These are phyloP conservation scores for Uncinocarpus reesii DNA, from an alignment of 2,329 filamentous ascomycete genomes.

Conservation along the genomic window DNA sequence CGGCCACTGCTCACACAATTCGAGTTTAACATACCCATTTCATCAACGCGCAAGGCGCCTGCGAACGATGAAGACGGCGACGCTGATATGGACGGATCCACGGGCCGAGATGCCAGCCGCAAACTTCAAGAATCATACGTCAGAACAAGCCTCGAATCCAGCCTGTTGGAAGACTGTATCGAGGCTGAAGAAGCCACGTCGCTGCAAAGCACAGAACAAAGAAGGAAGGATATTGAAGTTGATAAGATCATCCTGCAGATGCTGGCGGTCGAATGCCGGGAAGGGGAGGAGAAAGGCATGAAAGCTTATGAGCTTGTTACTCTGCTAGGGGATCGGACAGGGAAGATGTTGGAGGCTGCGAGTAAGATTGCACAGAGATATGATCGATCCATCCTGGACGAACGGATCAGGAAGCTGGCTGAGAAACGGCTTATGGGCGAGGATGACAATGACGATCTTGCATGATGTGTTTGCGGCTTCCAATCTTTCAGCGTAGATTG, in stretches of 20 bases:
- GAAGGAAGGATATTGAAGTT: conserved; percentile 66
- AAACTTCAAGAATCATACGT: conserved; percentile 74
- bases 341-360: conserved; percentile 85
- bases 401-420: conserved; percentile 80
- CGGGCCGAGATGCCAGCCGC: conserved; percentile 43
- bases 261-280: conserved; percentile 78
- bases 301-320: conserved; percentile 82
- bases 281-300: conserved; percentile 89
- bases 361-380: conserved; percentile 82
- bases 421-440: conserved; percentile 57
- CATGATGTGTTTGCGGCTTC: conserved; percentile 1
- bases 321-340: conserved; percentile 72
- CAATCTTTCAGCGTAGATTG: no score
- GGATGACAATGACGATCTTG: conserved; percentile 34
- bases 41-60: conserved; percentile 41
- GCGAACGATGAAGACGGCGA: conserved; percentile 32
- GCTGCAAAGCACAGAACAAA: conserved; percentile 56
- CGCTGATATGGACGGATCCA: conserved; percentile 28
- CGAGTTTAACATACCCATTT: conserved; percentile 75
- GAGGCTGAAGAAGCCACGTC: conserved; percentile 55
- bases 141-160: conserved; percentile 58
- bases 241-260: conserved; percentile 87
- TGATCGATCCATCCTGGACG: conserved; percentile 64
- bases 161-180: conserved; percentile 65
- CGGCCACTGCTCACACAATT: conserved; percentile 86